Evolutionary conservation across 768 basidiomycete species (phyloP).

Genomic region (Naganishia kalamii): DNA sequence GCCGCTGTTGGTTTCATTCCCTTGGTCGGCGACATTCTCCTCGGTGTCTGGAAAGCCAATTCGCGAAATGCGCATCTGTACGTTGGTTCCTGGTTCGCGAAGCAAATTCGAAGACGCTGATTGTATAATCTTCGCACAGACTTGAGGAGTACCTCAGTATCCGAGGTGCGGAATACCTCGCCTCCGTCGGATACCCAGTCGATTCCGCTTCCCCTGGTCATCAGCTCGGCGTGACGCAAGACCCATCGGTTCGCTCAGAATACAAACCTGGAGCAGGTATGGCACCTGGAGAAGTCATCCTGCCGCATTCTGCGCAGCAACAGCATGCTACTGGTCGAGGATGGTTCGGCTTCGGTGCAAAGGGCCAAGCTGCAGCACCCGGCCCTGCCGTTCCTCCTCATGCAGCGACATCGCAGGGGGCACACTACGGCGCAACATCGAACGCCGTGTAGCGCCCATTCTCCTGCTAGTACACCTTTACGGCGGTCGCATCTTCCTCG

Average conservation of each 20-base stretch:
- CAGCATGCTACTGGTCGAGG: conserved; percentile 15
- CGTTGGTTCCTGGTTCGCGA: conserved; percentile 13
- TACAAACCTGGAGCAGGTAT: conserved; percentile 24
- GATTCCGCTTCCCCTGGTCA: conserved; percentile 10
- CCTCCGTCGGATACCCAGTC: conserved; percentile 25
- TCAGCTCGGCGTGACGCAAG: background rate
- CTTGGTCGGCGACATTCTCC: conserved; percentile 64
- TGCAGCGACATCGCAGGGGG: background rate
- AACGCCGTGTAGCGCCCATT: background rate
- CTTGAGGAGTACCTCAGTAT: conserved; percentile 77
- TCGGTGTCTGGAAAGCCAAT: conserved; percentile 80
- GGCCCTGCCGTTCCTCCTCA: background rate
- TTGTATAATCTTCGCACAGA: conserved; percentile 22
- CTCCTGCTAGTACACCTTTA: no score
- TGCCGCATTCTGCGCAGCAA: conserved; percentile 5
- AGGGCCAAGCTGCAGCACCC: background rate
- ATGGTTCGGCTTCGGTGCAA: conserved; percentile 20
- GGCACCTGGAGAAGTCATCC: conserved; percentile 19
- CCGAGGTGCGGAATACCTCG: conserved; percentile 65
- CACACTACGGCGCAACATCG: background rate
- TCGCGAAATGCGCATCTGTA: conserved; percentile 72
- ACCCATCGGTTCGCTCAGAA: background rate
- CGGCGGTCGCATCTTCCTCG: no score
- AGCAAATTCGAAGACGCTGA: background rate
- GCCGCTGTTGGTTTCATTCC: conserved; percentile 65